Evolutionary conservation across 2,329 filamentous ascomycete genomes (phyloP).

Genomic region (Paecilomyces dactylethromorphus): DNA sequence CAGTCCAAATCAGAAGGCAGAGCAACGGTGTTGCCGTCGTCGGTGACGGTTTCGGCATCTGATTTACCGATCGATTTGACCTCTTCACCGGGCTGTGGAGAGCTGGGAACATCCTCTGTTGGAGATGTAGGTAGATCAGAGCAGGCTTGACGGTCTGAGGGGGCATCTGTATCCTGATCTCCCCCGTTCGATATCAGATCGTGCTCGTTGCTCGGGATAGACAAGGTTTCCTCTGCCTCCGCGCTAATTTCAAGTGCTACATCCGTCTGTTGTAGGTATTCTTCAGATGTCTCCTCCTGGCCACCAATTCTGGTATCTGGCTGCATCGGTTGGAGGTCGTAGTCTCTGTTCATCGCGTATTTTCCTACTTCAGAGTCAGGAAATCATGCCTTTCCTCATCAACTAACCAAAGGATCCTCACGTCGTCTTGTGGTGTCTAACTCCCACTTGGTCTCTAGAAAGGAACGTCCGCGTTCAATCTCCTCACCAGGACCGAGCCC

Average conservation of each 20-base stretch:
- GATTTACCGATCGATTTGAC: background rate
- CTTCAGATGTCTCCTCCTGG: background rate
- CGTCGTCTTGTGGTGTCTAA: conserved; percentile 24
- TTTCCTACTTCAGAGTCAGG: conserved; percentile 2
- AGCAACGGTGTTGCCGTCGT: background rate
- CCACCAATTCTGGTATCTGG: background rate
- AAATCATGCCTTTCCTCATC: conserved; percentile 6
- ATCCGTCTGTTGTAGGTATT: background rate
- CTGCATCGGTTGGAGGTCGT: background rate
- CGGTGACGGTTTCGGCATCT: background rate
- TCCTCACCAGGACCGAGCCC: conserved; percentile 6
- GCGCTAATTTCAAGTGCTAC: background rate
- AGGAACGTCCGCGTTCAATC: conserved; percentile 22
- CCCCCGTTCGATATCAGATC: background rate
- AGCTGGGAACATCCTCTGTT: background rate
- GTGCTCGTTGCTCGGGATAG: background rate
- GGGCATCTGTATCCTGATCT: background rate
- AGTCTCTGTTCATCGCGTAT: background rate
- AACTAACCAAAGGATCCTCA: conserved; percentile 12
- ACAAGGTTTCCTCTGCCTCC: background rate
- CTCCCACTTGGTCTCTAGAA: conserved; percentile 38
- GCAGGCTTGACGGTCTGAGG: background rate
- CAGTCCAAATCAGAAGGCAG: background rate
- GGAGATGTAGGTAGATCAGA: background rate
- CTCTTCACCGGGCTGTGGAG: background rate